phyloP scores from a whole-genome alignment of 2,329 filamentous ascomycete genomes.

The Trichophyton benhamiae region DNA sequence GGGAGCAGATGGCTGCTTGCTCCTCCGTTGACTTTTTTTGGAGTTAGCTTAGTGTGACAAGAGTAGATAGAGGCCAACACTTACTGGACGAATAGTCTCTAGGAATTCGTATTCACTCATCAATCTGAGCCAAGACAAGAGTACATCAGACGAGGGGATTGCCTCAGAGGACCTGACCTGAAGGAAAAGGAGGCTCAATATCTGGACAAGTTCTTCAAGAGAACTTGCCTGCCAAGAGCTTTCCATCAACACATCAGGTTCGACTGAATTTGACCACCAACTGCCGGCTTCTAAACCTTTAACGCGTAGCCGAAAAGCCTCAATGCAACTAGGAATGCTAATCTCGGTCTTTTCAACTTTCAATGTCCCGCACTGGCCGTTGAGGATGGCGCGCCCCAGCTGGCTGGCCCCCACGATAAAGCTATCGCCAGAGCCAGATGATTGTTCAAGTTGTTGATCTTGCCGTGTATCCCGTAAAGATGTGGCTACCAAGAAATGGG shows the following conservation, averaged over 20 bases:
- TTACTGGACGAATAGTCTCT: conserved; percentile 47
- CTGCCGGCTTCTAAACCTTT: conserved; percentile 23
- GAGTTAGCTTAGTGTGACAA: conserved; percentile 13
- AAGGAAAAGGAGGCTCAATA: conserved; percentile 61
- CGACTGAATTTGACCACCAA: conserved; percentile 37
- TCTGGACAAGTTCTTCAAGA: conserved; percentile 59
- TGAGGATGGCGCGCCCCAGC: conserved; percentile 6
- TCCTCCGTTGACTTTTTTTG: conserved; percentile 27
- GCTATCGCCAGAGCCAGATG: not conserved
- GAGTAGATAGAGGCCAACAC: conserved; percentile 17
- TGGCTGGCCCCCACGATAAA: not conserved
- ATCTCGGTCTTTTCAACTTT: conserved; percentile 1
- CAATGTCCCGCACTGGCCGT: not conserved
- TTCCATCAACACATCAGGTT: conserved; percentile 42
- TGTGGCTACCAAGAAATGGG: conserved; percentile 37
- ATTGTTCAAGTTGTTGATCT: no score
- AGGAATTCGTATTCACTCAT: conserved; percentile 60
- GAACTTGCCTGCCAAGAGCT: conserved; percentile 51
- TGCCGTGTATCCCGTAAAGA: conserved; percentile 19
- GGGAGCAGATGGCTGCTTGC: conserved; percentile 32
- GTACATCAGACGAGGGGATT: conserved; percentile 46
- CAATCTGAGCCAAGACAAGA: conserved; percentile 63
- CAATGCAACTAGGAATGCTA: conserved; percentile 25
- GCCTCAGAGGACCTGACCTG: conserved; percentile 48
- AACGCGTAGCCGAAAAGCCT: conserved; percentile 25